Base-by-base conservation (phyloP, 164 flowering plant species). In the Vitis labrusca region DNA sequence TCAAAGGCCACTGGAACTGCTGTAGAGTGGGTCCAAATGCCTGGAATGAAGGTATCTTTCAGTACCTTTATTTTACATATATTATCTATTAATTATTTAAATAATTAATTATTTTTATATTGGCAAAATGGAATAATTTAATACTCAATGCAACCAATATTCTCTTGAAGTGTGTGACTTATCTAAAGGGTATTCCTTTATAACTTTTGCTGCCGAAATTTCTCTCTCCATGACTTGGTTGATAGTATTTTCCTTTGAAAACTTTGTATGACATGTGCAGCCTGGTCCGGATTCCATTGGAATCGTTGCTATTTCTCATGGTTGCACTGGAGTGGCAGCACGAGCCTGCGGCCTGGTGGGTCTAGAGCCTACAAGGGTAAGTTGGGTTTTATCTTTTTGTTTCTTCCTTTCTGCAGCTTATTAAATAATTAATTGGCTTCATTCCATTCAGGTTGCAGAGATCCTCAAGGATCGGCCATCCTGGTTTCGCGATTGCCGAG, bases 211-310 rank as follows among this genome's bases (percentile, higher is more conserved):
- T 53, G 19, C 49, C 44, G 7, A 51, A 29, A 48, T 65, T 66
- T 29, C 59, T 59, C n/a, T 16, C 16, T 49, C 32, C 32, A 12
- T 13, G 12, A 65, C 11, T 50, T 27, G 13, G n/a, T 50, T 10
- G 19, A 65, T 9, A n/a, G 9, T 1, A 37, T 59, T 9, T 9
- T 27, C 16, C n/a, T 14, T 27, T 37, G 44, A 23, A 23, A 23
- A 23, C 13, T 14, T 60, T 64, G 55, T 65, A 23, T 70, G 19
- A 49, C 10, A 0, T 70, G 52, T 59, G 52, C 76, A 90, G 93
- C 95, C 93, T 90, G 95, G 92, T 90, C 95, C 95, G 93, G 95
- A 90, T 90, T 90, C 95, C 86, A 82, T 88, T 81, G 95, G 93
- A 85, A 87, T 88, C 88, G 80, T 90, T 82, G 91, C 91, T 80